Base-by-base conservation (phyloP, 495 filamentous ascomycete genomes). In the Hypoxylon subgilvum region DNA sequence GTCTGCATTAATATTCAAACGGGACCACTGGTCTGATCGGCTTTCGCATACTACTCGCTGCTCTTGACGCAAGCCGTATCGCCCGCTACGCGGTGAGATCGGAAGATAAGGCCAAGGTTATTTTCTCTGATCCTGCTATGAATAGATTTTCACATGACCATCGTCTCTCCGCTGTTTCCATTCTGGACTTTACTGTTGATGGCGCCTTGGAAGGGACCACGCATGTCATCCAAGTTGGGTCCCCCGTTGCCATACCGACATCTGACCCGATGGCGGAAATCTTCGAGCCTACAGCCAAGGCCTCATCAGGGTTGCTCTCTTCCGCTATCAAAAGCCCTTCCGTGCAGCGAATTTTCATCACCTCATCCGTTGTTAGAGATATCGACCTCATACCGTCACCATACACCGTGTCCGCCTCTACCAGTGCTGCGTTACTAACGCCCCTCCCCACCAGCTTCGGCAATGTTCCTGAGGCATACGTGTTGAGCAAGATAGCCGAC, bases 151-250 rank as follows among this genome's bases (percentile, higher is more conserved):
- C 66, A 12, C 69, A 62, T 1, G 52, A 59, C 0, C 32, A 46
- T 13, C 49, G 58, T 9, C 69, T 79, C 1, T 61, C 63, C 7
- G 71, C 75, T 23, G 51, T 69, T 23, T 50, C 77, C 13, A 68
- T 83, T 6, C 74, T 78, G 3, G 79, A 83, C 56, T 67, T 81
- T 13, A 23, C 72, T 0, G 64, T 63, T 6, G 52, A 72, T 0
- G 72, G 70, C 13, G 77, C 74, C 2, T 70, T 80, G 16, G 52
- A 76, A 38, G 77, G 69, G 7, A 74, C 76, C 1, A 74, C 70
- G 17, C 76, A 74, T 34, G 64, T 81, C 46, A 69, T 83, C 44
- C 81, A 83, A 40, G 51, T 78, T 6, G 80, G 79, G 3, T 77
- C 78, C 21, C 79, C 81, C 0, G 52, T 65, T 12, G 61, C 64